A percentile compares a stretch with the other conserved stretches of the same genome.
phyloP scores from a whole-genome alignment of 495 filamentous ascomycete species.

The Lophiotrema nucula region DNA sequence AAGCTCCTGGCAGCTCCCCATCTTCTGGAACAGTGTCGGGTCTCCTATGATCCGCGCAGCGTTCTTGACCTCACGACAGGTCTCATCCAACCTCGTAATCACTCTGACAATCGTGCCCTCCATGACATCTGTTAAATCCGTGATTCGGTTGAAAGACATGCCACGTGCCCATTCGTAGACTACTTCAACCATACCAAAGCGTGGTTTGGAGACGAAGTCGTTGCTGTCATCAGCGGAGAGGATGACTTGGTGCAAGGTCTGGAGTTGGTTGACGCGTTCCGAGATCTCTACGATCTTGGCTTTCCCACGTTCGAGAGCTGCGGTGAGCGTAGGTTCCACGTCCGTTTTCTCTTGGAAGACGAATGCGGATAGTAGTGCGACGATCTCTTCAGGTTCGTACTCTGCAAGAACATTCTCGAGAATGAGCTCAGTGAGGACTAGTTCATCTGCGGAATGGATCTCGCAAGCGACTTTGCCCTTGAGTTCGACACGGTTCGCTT shows the following conservation, averaged over 20 bases:
- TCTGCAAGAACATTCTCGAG: slow-evolving; percentile 94
- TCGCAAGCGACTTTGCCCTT: slow-evolving; percentile 99
- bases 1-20: slow-evolving; percentile 93
- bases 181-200: slow-evolving; percentile 93
- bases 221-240: slow-evolving; percentile 83
- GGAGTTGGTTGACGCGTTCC: slow-evolving; percentile 84
- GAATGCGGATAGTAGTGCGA: slow-evolving; percentile 87
- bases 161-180: slow-evolving; percentile 98
- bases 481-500: slow-evolving; percentile 76
- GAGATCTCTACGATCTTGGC: slow-evolving; percentile 83
- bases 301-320: slow-evolving; percentile 77
- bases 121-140: slow-evolving; percentile 91
- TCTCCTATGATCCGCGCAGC: slow-evolving; percentile 96
- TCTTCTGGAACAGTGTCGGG: slow-evolving; percentile 87
- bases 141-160: slow-evolving; percentile 98
- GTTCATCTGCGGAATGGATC: slow-evolving; percentile 94
- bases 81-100: slow-evolving; percentile 91
- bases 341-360: slow-evolving; percentile 99
- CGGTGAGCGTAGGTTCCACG: slow-evolving; percentile 75
- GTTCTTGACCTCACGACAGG: slow-evolving; percentile 95
- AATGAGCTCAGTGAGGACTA: slow-evolving; percentile 94
- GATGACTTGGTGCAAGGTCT: slow-evolving; percentile 86
- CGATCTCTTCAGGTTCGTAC: slow-evolving; percentile 95
- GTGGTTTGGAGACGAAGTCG: slow-evolving; percentile 81
- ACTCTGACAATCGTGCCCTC: slow-evolving; percentile 95